A percentile compares a stretch with the other conserved stretches of the same genome.
These are phyloP conservation scores for Parachaetomium inaequale DNA, from an alignment of 495 filamentous ascomycete species.

Conservation along the genomic window DNA sequence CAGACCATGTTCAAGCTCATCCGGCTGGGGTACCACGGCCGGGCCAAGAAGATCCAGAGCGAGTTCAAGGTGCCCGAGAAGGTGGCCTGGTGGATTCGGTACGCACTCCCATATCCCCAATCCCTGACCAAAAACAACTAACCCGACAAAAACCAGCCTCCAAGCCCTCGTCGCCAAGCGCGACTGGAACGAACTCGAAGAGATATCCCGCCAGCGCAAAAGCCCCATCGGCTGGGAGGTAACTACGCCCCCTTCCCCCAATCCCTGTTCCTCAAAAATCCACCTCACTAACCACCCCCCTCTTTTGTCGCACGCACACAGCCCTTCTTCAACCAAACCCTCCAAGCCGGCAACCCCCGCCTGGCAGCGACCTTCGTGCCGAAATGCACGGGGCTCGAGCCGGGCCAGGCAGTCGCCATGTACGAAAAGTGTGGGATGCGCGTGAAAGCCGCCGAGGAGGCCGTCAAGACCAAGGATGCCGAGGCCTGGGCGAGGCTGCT, in stretches of 20 bases:
- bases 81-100: slow-evolving; percentile 80
- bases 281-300: background rate
- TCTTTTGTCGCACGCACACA: slow-evolving; percentile 30
- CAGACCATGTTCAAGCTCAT: slow-evolving; percentile 85
- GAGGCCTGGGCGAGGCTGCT: slow-evolving; percentile 51
- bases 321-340: slow-evolving; percentile 87
- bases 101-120: background rate
- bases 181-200: slow-evolving; percentile 90
- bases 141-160: slow-evolving; percentile 46
- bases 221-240: slow-evolving; percentile 98
- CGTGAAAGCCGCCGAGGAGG: slow-evolving; percentile 88
- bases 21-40: slow-evolving; percentile 66
- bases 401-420: slow-evolving; percentile 75
- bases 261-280: too few species aligned
- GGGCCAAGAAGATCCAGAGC: slow-evolving; percentile 78
- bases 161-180: slow-evolving; percentile 83
- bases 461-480: slow-evolving; percentile 73
- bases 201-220: slow-evolving; percentile 66
- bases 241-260: slow-evolving; percentile 28
- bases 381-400: slow-evolving; percentile 65
- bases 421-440: slow-evolving; percentile 94
- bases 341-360: slow-evolving; percentile 86
- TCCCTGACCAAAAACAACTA: background rate
- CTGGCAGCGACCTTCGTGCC: slow-evolving; percentile 80
- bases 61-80: slow-evolving; percentile 93